Percentiles rank a stretch among this genome's conserved stretches.
Evolutionary conservation across 208 protist genomes (phyloP).

Genomic region (Phytomonas francai): DNA sequence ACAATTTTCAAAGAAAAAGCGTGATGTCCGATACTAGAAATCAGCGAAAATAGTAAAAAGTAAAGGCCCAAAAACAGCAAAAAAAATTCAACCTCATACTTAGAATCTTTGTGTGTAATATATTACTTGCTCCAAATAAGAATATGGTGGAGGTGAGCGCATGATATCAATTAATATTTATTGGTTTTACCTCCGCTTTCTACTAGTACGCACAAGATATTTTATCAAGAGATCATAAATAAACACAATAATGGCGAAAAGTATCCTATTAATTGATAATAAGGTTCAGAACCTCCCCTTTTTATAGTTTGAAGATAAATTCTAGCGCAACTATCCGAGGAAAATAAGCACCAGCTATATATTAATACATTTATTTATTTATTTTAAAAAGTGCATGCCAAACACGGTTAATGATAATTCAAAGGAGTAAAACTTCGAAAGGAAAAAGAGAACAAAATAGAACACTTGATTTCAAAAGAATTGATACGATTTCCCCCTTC

Average conservation of each 20-base stretch:
- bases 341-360: neutral
- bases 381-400: slow-evolving; percentile 2
- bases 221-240: neutral
- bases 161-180: too few relatives aligned
- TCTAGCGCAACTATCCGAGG: neutral
- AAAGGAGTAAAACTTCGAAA: neutral
- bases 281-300: neutral
- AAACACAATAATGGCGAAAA: neutral
- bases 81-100: neutral
- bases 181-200: neutral
- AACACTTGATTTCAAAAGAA: neutral
- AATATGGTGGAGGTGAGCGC: too few relatives aligned
- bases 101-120: neutral
- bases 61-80: neutral
- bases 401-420: neutral
- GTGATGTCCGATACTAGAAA: neutral
- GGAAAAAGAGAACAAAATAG: slow-evolving; percentile 2
- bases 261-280: neutral
- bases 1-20: neutral
- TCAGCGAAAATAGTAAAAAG: slow-evolving; percentile 2
- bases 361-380: neutral
- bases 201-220: neutral
- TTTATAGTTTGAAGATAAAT: neutral
- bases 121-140: too few relatives aligned
- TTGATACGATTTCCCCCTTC: neutral